Evolutionary conservation across 1,284 basidiomycete genomes (phyloP).

Genomic region (Paramarasmius palmivorus): DNA sequence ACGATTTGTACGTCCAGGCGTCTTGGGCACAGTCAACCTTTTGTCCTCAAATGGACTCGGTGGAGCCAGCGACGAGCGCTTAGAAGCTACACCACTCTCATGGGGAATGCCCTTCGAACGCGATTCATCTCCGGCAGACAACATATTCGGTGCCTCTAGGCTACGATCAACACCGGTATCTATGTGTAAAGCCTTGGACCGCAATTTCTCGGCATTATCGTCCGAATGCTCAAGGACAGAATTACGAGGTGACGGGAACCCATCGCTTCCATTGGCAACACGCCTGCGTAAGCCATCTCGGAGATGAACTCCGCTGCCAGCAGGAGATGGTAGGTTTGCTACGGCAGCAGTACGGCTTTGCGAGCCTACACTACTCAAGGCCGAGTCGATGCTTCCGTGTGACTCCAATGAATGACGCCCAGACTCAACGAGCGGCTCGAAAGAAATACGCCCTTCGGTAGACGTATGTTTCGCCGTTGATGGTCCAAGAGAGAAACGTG

Average conservation of each 20-base stretch:
- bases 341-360: slow-evolving; percentile 24
- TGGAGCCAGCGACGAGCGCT: no score
- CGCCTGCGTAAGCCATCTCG: slow-evolving; percentile 39
- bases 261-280: slow-evolving; percentile 42
- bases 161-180: background rate
- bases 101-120: no score
- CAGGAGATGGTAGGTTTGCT: slow-evolving; percentile 35
- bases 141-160: no score
- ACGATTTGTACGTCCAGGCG: background rate
- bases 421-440: slow-evolving; percentile 43
- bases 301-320: slow-evolving; percentile 40
- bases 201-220: slow-evolving; percentile 21
- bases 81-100: no score
- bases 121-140: no score
- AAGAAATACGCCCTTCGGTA: slow-evolving; percentile 50
- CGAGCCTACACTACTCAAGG: slow-evolving; percentile 40
- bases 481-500: slow-evolving; percentile 39
- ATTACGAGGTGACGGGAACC: slow-evolving; percentile 44
- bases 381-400: slow-evolving; percentile 45
- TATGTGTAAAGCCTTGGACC: background rate
- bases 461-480: slow-evolving; percentile 40
- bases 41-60: no score
- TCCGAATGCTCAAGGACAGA: slow-evolving; percentile 49
- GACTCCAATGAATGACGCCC: slow-evolving; percentile 44
- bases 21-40: no score